phyloP scores from a whole-genome alignment of 2,329 filamentous ascomycete genomes.

The Clonostachys byssicola region DNA sequence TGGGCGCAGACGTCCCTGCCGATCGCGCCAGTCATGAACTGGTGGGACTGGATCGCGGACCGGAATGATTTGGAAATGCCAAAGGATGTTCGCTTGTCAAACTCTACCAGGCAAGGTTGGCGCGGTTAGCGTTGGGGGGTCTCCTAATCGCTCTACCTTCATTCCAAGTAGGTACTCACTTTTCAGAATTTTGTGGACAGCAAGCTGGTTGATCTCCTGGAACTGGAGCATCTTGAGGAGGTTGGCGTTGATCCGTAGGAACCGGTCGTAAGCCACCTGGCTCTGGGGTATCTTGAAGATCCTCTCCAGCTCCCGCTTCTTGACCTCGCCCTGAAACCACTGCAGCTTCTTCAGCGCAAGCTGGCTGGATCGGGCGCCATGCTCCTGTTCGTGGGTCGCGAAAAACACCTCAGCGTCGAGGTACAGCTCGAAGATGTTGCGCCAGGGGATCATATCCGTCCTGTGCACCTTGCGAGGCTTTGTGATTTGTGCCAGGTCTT shows the following conservation, averaged over 20 bases:
- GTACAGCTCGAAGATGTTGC: constrained; percentile 78
- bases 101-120: constrained; percentile 46
- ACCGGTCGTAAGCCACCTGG: constrained; percentile 58
- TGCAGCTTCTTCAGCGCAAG: constrained; percentile 65
- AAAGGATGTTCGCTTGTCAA: constrained; percentile 79
- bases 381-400: constrained; percentile 67
- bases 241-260: constrained; percentile 67
- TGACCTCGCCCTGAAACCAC: constrained; percentile 68
- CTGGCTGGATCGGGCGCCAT: constrained; percentile 61
- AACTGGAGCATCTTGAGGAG: constrained; percentile 81
- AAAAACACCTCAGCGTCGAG: constrained; percentile 79
- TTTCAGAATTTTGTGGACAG: constrained; percentile 80
- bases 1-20: constrained; percentile 73
- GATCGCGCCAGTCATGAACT: constrained; percentile 61
- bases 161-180: constrained; percentile 43
- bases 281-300: constrained; percentile 66
- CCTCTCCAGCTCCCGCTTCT: constrained; percentile 51
- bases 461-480: constrained; percentile 58
- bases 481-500: constrained; percentile 59
- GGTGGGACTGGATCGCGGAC: constrained; percentile 50
- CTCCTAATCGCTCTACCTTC: too few relatives aligned
- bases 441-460: constrained; percentile 71
- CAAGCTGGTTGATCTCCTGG: constrained; percentile 76
- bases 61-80: constrained; percentile 63
- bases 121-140: background rate